Evolutionary conservation across 495 filamentous ascomycete genomes (phyloP), one percentile per base, ranked within the genome.

Genomic region (Cercophora samala): DNA sequence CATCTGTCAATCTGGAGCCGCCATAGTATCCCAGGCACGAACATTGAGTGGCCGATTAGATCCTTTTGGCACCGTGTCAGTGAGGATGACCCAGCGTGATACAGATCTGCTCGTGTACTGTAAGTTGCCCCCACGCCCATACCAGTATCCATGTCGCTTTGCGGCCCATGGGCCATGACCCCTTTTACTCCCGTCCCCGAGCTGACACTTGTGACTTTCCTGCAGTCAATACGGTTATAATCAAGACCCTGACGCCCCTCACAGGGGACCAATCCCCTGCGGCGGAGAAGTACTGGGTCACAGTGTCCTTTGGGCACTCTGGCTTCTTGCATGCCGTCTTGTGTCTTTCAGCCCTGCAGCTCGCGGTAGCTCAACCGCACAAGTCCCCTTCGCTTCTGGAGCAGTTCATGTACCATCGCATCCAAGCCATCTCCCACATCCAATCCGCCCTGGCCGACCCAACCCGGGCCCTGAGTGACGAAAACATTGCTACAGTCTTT

Each of bases 401-500:
- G 26, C 64, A 63, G 3, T 68, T 68, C 66, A 68, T 71, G 64
- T 60, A 71, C 52, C 69, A 71, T 58, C 54, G 69, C 5, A 19
- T 68, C n/a, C 53, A 60, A 21, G 63, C 69, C 64, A 71, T 71
- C 18, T 22, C 53, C 0, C 64, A 67, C 5, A 63, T 71, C 60
- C 66, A 68, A 5, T 18, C 24, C 1, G 55, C 59, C 37, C 46
- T 71, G 5, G 29, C 52, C 3, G 62, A 62, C 51, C 51, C 63
- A 23, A 17, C 66, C 3, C 21, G 15, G 1, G 64, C 64, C 0
- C 22, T 68, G 18, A 66, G 53, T 17, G 65, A 71, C 61, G 69
- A 68, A 19, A 71, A 62, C 62, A 58, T 69, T 22, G 61, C 62
- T 5, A 62, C 62, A 13, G 67, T 69, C 22, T 65, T 69, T 32